Percentiles rank a stretch among this genome's conserved stretches.
Conservation (phyloP, 192 early-diverging fungal genomes). For the Umbelopsis vinacea region DNA sequence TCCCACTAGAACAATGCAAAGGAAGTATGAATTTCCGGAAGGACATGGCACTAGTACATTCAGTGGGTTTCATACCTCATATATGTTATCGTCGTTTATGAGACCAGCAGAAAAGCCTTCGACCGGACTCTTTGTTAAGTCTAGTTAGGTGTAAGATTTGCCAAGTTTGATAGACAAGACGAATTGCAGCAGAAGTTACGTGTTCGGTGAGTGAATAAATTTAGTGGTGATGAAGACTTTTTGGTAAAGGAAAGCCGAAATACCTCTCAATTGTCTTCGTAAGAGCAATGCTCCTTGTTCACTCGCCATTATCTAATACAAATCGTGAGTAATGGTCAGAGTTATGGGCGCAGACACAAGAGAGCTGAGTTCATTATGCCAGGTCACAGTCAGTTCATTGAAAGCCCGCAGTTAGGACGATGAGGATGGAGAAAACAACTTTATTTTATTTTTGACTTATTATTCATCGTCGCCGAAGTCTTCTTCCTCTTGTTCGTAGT, state of each 20-base stretch:
- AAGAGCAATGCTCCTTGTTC: conserved; percentile 53
- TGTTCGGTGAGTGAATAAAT: no score
- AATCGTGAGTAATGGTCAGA: neutral
- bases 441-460: neutral
- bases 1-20: conserved; percentile 67
- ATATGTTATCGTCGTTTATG: conserved; percentile 81
- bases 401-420: neutral
- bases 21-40: neutral
- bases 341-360: neutral
- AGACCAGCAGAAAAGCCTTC: conserved; percentile 93
- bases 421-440: neutral
- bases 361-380: neutral
- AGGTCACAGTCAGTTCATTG: neutral
- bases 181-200: no score
- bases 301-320: conserved; percentile 6
- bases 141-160: conserved; percentile 48
- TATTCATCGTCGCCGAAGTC: conserved; percentile 5
- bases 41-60: neutral
- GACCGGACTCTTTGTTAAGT: conserved; percentile 74
- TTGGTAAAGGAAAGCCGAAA: neutral
- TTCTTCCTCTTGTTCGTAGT: conserved; percentile 43
- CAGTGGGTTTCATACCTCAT: conserved; percentile 65
- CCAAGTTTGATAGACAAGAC: neutral
- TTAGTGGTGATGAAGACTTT: no score
- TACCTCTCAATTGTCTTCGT: conserved; percentile 54